phyloP scores from a whole-genome alignment of 2,329 filamentous ascomycete species.

The Aspergillus sp. region DNA sequence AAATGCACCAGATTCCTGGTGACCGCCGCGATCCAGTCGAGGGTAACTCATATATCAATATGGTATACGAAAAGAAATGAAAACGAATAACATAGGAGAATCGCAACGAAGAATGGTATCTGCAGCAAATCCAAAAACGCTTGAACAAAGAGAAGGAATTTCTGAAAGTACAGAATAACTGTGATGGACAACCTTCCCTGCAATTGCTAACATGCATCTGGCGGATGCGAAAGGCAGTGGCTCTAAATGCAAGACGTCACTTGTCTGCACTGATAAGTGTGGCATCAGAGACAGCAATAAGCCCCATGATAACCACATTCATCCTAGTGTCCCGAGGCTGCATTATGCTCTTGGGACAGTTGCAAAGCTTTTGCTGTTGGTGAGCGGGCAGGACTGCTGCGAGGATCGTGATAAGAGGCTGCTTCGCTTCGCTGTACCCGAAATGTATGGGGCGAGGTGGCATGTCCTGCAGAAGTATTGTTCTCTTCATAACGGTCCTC shows the following conservation, averaged over 20 bases:
- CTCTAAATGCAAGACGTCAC: not conserved
- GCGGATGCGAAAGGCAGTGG: not conserved
- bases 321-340: not conserved
- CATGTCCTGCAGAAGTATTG: not conserved
- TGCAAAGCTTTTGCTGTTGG: not conserved
- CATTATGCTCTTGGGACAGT: not conserved
- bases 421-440: not conserved
- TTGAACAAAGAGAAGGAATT: not conserved
- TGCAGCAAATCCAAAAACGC: not conserved
- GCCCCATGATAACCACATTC: not conserved
- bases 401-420: not conserved
- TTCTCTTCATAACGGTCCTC: not conserved
- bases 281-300: not conserved
- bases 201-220: not conserved
- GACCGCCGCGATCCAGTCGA: constrained; percentile 6
- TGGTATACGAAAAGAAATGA: not conserved
- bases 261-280: not conserved
- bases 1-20: constrained; percentile 2
- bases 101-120: not conserved
- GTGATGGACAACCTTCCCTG: not conserved
- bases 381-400: not conserved
- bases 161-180: not conserved
- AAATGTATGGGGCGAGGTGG: constrained; percentile 2
- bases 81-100: not conserved
- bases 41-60: not conserved